phyloP scores from a whole-genome alignment of 352 stramenopile genomes.

The Nothophytophthora sp. region DNA sequence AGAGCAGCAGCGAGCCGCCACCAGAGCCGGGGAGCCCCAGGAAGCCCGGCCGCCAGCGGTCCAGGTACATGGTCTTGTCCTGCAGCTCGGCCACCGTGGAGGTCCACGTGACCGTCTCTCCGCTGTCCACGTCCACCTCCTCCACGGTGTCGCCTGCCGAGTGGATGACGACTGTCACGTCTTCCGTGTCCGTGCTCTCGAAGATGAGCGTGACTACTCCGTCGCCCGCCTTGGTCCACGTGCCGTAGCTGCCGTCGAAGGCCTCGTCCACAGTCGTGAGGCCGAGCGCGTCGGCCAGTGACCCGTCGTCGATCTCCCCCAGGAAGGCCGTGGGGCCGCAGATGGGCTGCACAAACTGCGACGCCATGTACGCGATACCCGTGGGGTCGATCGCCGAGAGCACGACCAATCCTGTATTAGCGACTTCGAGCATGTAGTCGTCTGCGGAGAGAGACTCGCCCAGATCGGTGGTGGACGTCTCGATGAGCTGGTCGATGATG shows the following conservation, averaged over 20 bases:
- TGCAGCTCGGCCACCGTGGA: slow-evolving; percentile 19
- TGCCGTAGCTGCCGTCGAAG: slow-evolving; percentile 25
- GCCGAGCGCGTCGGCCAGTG: slow-evolving; percentile 20
- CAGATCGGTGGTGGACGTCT: slow-evolving; percentile 24
- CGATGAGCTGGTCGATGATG: slow-evolving; percentile 37
- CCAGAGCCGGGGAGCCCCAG: slow-evolving; percentile 44
- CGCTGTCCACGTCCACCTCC: slow-evolving; percentile 27
- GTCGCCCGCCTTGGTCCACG: slow-evolving; percentile 25
- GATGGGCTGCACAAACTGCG: slow-evolving; percentile 45
- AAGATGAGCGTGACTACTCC: slow-evolving; percentile 29
- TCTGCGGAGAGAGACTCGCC: slow-evolving; percentile 18
- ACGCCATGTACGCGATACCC: slow-evolving; percentile 27
- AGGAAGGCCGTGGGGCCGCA: slow-evolving; percentile 37
- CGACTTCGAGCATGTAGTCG: slow-evolving; percentile 30
- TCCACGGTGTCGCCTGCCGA: slow-evolving; percentile 21
- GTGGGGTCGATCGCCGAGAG: slow-evolving; percentile 41
- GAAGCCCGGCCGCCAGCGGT: slow-evolving; percentile 46
- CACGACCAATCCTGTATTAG: background rate
- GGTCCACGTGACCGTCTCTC: slow-evolving; percentile 23
- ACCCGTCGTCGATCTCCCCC: slow-evolving; percentile 36
- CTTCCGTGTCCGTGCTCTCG: slow-evolving; percentile 24
- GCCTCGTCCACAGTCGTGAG: slow-evolving; percentile 27
- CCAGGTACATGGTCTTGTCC: slow-evolving; percentile 58
- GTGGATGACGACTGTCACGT: slow-evolving; percentile 30
- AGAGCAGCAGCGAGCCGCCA: slow-evolving; percentile 47